These are phyloP conservation scores for Syncephalastrum monosporum DNA, from an alignment of 371 early-diverging fungal genomes.

Conservation along the genomic window DNA sequence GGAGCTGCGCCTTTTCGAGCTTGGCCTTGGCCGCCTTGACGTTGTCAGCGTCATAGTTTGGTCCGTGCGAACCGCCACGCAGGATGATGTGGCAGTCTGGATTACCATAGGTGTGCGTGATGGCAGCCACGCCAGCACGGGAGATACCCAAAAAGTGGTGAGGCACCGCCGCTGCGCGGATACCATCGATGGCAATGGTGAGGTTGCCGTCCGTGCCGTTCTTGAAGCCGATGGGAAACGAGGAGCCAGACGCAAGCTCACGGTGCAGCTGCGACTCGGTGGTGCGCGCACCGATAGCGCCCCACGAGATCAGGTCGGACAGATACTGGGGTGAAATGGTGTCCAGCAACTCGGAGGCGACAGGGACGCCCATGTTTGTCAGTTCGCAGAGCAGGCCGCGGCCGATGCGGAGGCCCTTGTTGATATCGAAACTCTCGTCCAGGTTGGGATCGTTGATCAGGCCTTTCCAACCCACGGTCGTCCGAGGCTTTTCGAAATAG, in stretches of 20 bases:
- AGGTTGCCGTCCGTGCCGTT: constrained; percentile 93
- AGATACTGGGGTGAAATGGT: constrained; percentile 94
- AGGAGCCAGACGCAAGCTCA: constrained; percentile 91
- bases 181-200: constrained; percentile 87
- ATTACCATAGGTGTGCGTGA: constrained; percentile 87
- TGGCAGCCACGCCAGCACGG: constrained; percentile 89
- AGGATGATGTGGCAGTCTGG: constrained; percentile 53
- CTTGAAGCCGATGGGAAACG: constrained; percentile 95
- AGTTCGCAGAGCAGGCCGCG: constrained; percentile 73
- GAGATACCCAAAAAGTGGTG: constrained; percentile 95
- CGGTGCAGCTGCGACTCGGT: constrained; percentile 93
- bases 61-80: constrained; percentile 79
- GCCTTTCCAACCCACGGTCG: constrained; percentile 95
- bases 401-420: constrained; percentile 86
- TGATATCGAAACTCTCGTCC: constrained; percentile 79
- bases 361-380: constrained; percentile 84
- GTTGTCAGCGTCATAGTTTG: constrained; percentile 77
- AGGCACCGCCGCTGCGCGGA: constrained; percentile 78
- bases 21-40: constrained; percentile 56
- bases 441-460: constrained; percentile 90
- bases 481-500: constrained; percentile 95
- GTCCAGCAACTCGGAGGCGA: constrained; percentile 89
- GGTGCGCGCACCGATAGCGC: constrained; percentile 94
- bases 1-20: constrained; percentile 57
- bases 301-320: constrained; percentile 92